Conservation (phyloP, 2,329 filamentous ascomycete genomes). For the Fusarium circinatum region DNA sequence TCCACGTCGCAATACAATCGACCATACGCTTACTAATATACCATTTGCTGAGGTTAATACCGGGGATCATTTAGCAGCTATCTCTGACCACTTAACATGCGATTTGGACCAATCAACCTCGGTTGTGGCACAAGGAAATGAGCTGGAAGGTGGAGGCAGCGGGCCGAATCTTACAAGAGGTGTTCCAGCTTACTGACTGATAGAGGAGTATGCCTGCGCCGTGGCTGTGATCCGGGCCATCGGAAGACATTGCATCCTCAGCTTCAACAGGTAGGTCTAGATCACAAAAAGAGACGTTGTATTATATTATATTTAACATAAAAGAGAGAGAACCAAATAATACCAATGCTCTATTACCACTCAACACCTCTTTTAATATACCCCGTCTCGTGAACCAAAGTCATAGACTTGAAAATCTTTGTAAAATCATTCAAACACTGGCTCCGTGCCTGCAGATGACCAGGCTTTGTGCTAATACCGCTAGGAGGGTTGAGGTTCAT, state of each 20-base stretch:
- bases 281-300: accelerated
- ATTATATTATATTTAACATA: background rate
- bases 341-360: background rate
- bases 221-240: background rate
- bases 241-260: background rate
- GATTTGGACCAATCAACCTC: background rate
- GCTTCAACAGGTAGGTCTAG: background rate
- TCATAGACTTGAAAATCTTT: background rate
- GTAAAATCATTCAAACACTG: background rate
- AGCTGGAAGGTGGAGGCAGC: background rate
- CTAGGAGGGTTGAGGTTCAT: background rate
- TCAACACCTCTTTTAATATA: background rate
- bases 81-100: background rate
- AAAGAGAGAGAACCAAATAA: background rate
- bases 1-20: too few relatives aligned
- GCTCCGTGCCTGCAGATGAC: background rate
- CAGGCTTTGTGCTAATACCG: background rate
- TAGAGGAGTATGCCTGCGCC: background rate
- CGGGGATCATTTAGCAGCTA: too few relatives aligned
- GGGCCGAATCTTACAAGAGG: background rate
- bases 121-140: background rate
- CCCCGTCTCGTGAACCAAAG: background rate
- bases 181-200: background rate
- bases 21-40: too few relatives aligned
- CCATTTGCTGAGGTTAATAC: too few relatives aligned